phyloP scores from a whole-genome alignment of 495 filamentous ascomycete species.

The Trichoderma virens region DNA sequence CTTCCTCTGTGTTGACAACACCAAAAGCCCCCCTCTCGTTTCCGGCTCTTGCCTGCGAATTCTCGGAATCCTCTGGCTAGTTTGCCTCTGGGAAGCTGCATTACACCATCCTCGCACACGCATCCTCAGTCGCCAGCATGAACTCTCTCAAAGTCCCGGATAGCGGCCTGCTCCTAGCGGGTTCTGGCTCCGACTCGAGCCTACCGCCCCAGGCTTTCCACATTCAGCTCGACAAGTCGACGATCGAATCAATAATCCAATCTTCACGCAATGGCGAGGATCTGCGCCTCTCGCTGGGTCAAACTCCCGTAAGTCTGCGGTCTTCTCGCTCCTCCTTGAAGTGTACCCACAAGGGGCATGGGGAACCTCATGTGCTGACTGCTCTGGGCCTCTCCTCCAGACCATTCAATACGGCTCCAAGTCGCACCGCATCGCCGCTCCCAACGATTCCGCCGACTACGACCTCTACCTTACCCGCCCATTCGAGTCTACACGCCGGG shows the following conservation, averaged over 20 bases:
- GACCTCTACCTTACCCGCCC: conserved; percentile 36
- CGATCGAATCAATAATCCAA: conserved; percentile 64
- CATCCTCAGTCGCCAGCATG: conserved; percentile 3
- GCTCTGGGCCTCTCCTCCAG: conserved; percentile 17
- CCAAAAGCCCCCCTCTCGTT: background rate
- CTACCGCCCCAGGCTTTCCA: conserved; percentile 47
- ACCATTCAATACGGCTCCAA: conserved; percentile 31
- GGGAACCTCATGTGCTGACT: background rate
- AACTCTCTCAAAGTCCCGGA: conserved; percentile 31
- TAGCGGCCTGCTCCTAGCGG: conserved; percentile 36
- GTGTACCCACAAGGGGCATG: background rate
- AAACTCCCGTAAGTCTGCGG: conserved; percentile 41
- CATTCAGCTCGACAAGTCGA: conserved; percentile 54
- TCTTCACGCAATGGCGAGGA: background rate
- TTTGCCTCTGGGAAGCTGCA: background rate
- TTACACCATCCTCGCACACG: background rate
- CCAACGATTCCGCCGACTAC: conserved; percentile 29
- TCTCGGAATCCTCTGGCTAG: background rate
- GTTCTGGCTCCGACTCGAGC: conserved; percentile 24
- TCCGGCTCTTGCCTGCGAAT: background rate
- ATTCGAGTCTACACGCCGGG: conserved; percentile 17
- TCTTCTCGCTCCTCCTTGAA: conserved; percentile 12
- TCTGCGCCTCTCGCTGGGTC: background rate
- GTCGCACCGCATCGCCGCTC: conserved; percentile 28
- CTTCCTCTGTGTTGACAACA: background rate